A percentile compares a stretch with the other conserved stretches of the same genome.
phyloP scores from a whole-genome alignment of 805 yeast species.

The Ogataea pilisensis region DNA sequence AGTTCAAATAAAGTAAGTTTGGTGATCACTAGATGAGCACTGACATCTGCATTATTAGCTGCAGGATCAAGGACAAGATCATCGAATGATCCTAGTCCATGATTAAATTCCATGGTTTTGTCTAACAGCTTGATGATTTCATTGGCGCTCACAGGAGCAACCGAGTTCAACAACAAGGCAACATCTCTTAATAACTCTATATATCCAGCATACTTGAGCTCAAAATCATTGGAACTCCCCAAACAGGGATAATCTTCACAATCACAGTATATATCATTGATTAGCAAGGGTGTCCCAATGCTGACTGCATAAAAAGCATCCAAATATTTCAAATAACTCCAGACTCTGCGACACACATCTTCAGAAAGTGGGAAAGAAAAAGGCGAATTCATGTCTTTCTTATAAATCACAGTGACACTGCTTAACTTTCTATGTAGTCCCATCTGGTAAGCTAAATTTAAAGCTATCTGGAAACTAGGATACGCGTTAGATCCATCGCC shows the following conservation, averaged over 20 bases:
- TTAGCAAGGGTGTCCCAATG: slow-evolving; percentile 18
- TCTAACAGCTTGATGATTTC: slow-evolving; percentile 3
- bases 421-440: slow-evolving; percentile 20
- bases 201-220: neutral
- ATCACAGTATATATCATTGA: slow-evolving; percentile 19
- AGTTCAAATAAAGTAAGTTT: neutral
- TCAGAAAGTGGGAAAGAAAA: slow-evolving; percentile 3
- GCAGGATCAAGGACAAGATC: slow-evolving; percentile 1
- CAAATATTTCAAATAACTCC: slow-evolving; percentile 14
- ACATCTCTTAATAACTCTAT: slow-evolving; percentile 2
- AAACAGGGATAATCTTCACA: slow-evolving; percentile 1
- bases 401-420: slow-evolving; percentile 3
- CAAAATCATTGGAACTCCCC: neutral
- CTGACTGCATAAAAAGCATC: slow-evolving; percentile 18
- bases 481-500: slow-evolving; percentile 16
- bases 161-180: slow-evolving; percentile 4
- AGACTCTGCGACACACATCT: slow-evolving; percentile 9
- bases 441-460: slow-evolving; percentile 15
- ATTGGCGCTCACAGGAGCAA: slow-evolving; percentile 5
- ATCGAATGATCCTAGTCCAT: slow-evolving; percentile 4
- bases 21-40: slow-evolving; percentile 4
- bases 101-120: slow-evolving; percentile 2
- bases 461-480: slow-evolving; percentile 6
- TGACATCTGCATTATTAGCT: neutral
- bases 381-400: slow-evolving; percentile 1